A percentile compares a stretch with the other conserved stretches of the same genome.
phyloP scores from a whole-genome alignment of 805 yeast genomes.

The Kluyveromyces starmeri region DNA sequence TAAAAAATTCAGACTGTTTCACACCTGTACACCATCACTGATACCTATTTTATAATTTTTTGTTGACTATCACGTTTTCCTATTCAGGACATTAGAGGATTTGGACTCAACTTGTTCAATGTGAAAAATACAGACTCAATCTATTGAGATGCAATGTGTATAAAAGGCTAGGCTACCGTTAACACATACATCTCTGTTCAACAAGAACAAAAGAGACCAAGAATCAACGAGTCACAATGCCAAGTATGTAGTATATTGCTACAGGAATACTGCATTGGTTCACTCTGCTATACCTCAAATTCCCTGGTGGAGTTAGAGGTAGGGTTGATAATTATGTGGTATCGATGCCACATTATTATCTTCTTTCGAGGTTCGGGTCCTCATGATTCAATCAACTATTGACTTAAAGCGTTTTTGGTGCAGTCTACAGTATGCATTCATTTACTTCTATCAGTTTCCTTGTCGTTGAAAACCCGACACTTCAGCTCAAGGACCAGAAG shows the following conservation, averaged over 20 bases:
- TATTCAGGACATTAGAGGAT: too few species aligned
- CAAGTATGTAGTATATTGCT: constrained; percentile 42
- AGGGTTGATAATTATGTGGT: background rate
- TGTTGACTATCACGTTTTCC: too few species aligned
- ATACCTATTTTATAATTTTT: too few species aligned
- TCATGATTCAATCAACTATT: constrained; percentile 29
- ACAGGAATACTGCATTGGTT: background rate
- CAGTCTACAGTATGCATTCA: too few species aligned
- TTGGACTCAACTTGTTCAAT: too few species aligned
- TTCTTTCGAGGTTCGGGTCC: constrained; percentile 64
- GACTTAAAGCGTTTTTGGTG: constrained; percentile 1
- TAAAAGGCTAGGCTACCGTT: too few species aligned
- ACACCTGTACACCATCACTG: too few species aligned
- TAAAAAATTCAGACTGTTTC: too few species aligned
- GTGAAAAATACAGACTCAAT: too few species aligned
- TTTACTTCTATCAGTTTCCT: constrained; percentile 9
- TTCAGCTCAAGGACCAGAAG: constrained; percentile 37
- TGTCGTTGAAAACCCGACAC: constrained; percentile 84
- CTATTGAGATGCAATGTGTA: too few species aligned
- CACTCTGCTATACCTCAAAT: background rate
- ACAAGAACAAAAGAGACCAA: constrained; percentile 1
- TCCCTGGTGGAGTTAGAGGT: background rate
- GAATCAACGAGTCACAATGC: constrained; percentile 39
- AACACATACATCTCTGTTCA: too few species aligned
- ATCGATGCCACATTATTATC: background rate